phyloP scores from a whole-genome alignment of 164 flowering plant genomes.

The Berberis thunbergii region DNA sequence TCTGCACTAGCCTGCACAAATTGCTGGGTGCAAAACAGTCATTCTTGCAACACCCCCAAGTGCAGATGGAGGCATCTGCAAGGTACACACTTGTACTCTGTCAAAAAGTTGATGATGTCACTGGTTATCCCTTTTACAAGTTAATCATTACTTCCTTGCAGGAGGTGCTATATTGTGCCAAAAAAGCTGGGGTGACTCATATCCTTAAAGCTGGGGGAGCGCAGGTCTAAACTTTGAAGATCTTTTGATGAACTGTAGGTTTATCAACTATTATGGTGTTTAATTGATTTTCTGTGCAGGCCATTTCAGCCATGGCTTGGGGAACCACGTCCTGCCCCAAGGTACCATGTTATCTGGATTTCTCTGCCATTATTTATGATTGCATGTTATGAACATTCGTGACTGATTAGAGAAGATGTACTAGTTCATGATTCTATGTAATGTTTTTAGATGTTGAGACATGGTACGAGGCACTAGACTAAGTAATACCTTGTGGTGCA shows the following conservation, averaged over 20 bases:
- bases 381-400: background rate
- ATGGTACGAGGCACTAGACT: too few species aligned
- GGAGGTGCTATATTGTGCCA: slow-evolving; percentile 98
- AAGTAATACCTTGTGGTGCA: too few species aligned
- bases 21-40: slow-evolving; percentile 90
- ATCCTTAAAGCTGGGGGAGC: slow-evolving; percentile 99
- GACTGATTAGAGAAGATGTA: background rate
- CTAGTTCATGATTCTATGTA: background rate
- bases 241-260: background rate
- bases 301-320: slow-evolving; percentile 99
- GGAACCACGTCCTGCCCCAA: slow-evolving; percentile 96
- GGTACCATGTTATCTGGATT: slow-evolving; percentile 30
- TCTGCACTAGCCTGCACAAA: slow-evolving; percentile 80
- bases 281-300: slow-evolving; percentile 33
- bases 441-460: too few species aligned
- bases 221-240: slow-evolving; percentile 44
- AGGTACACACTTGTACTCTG: slow-evolving; percentile 36
- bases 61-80: slow-evolving; percentile 83
- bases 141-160: slow-evolving; percentile 9
- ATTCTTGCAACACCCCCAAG: slow-evolving; percentile 95
- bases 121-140: background rate
- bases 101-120: background rate
- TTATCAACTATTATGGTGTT: background rate
- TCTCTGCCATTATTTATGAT: background rate
- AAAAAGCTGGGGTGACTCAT: slow-evolving; percentile 98